These are phyloP conservation scores for Sisymbrium irio DNA, from an alignment of 345 rosid species.

Conservation along the genomic window DNA sequence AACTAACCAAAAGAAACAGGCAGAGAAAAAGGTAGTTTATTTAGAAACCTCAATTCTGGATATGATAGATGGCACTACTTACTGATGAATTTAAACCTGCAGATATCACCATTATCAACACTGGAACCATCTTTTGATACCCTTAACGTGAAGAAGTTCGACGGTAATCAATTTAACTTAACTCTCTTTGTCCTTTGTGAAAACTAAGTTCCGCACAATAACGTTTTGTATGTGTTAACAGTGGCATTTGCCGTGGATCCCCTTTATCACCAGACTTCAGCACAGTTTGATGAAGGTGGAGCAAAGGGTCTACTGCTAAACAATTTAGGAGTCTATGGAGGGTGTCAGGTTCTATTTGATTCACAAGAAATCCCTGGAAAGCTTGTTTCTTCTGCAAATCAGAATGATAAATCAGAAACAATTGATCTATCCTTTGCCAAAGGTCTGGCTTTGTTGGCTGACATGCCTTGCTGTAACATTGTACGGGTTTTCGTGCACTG, in stretches of 20 bases:
- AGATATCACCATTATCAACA: slow-evolving; percentile 82
- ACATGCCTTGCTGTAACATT: slow-evolving; percentile 11
- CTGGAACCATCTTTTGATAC: slow-evolving; percentile 81
- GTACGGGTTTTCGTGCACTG: neutral
- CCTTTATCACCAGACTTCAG: slow-evolving; percentile 93
- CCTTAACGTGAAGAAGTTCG: slow-evolving; percentile 85
- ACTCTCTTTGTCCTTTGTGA: slow-evolving; percentile 8
- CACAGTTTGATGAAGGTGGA: slow-evolving; percentile 98
- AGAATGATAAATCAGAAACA: slow-evolving; percentile 46
- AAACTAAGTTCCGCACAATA: slow-evolving; percentile 17
- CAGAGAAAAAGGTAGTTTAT: slow-evolving; percentile 57
- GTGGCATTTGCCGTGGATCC: slow-evolving; percentile 98
- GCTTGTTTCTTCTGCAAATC: slow-evolving; percentile 46
- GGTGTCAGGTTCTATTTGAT: slow-evolving; percentile 90
- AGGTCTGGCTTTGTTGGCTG: slow-evolving; percentile 53
- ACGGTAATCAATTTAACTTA: slow-evolving; percentile 47
- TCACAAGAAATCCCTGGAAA: slow-evolving; percentile 86
- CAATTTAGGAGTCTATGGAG: slow-evolving; percentile 87
- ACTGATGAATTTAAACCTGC: slow-evolving; percentile 42
- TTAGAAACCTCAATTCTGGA: neutral
- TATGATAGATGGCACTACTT: neutral
- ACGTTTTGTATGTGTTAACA: slow-evolving; percentile 37
- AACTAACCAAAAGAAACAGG: slow-evolving; percentile 59
- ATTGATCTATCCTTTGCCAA: slow-evolving; percentile 72
- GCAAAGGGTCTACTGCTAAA: slow-evolving; percentile 84